Base-by-base conservation (phyloP, 352 stramenopile species). In the Pythium dissotocum region DNA sequence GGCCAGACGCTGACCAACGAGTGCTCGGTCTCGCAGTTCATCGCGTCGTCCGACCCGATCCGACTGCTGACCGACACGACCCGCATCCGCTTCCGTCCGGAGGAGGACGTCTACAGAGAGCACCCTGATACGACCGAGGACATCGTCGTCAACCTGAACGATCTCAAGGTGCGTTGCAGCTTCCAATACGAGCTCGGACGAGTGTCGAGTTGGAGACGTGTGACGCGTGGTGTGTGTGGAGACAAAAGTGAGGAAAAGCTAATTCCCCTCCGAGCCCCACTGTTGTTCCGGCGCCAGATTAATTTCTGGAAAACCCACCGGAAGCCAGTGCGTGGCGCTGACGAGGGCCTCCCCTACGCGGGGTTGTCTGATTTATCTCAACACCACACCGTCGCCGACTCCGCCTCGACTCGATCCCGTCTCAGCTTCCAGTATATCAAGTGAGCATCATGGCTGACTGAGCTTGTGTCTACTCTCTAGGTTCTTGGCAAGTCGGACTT, bases 401-500 rank as follows among this genome's bases (percentile, higher is more conserved):
- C 26, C 35, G 21, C 10, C 32, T 44, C 7, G 16, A 36, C 14
- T 75, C 58, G 56, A 57, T 64, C 56, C 12, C 53, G 24, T 48
- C n/a, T 36, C 44, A 40, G 5, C 26, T 18, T 18, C 21, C 32
- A 40, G 24, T 38, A n/a, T 56, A 5, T 35, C 18, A 7, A 26
- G 18, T 14, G 28, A 58, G 26, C 26, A 42, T 40, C 12, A 21
- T 40, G 26, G 14, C 51, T 57, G 51, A 57, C 51, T 57, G 51
- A 21, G 10, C 38, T 12, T 46, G 5, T 51, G 6, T 52, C 6
- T 60, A 26, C 30, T 24, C 13, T 52, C 30, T 73, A 96, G 88
- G 88, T 99, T 9, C 84, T 99, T 14, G 98, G 98, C 55, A 99
- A 99, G 59, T 75, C 79, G 7, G 98, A 99, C 67, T 99, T 99